Evolutionary conservation across 1,284 basidiomycete genomes (phyloP), one percentile per base, ranked within the genome.

Genomic region (Uromyces viciae-fabae): DNA sequence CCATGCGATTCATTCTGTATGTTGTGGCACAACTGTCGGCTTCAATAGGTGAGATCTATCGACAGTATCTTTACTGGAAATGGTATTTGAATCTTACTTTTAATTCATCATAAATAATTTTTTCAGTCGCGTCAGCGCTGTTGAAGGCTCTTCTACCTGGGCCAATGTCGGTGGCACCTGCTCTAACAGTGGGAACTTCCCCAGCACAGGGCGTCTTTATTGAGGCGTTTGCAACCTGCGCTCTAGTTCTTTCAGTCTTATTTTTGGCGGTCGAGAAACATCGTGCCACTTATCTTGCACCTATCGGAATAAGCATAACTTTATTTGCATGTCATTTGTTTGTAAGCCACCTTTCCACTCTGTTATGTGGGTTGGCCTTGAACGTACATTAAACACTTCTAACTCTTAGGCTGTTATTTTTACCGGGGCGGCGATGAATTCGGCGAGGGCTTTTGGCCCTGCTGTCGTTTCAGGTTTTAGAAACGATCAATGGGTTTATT

Each of bases 1-100:
- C 81, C 19, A 76, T 49, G 42, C 77, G 82, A n/a, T 83, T 83
- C 66, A 46, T 81, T 22, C 40, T 83, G 36, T 83, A 83, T 72
- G 54, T 64, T 54, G 76, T 75, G 25, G 82, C 82, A 1, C 82
- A 83, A 42, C 19, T 77, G 22, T 54, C 64, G 28, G 75, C 62
- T 54, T 66, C 75, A 36, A 36, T 77, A 31, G 75, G 75, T 77
- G 46, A 75, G 74, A 43, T 7, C 14, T 11, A 49, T 36, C 52
- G 28, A 25, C 17, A 11, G 17, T 3, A 3, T 52, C 62, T 77
- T 33, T 25, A 22, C 46, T 36, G 33, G 0, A 66, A 71, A 22
- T 46, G 25, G 22, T 49, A 0, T 38, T 9, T n/a, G n/a, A n/a
- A n/a, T n/a, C n/a, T n/a, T n/a, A n/a, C n/a, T n/a, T n/a, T n/a